phyloP scores from a whole-genome alignment of 352 stramenopile species.

The Pythium plurisporium region DNA sequence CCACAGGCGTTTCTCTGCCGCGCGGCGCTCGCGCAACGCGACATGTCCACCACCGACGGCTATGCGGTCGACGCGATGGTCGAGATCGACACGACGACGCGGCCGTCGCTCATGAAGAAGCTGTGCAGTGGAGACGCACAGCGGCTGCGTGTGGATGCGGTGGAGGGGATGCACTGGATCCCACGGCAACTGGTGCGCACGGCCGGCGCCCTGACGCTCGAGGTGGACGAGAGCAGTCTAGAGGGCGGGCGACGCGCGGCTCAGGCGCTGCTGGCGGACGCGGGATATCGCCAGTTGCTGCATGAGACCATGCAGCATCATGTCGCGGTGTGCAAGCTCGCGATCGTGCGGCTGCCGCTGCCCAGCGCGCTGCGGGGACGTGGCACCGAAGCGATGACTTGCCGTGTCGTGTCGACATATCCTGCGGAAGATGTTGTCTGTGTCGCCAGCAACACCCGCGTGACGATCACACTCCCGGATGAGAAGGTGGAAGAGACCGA shows the following conservation, averaged over 20 bases:
- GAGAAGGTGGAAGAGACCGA: neutral
- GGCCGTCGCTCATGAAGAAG: neutral
- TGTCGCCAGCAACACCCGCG: slow-evolving; percentile 39
- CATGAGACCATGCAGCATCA: slow-evolving; percentile 54
- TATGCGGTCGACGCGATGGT: slow-evolving; percentile 6
- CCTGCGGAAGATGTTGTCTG: slow-evolving; percentile 19
- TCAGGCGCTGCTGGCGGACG: slow-evolving; percentile 34
- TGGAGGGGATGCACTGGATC: slow-evolving; percentile 38
- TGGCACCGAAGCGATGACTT: slow-evolving; percentile 8
- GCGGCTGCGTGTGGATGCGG: neutral
- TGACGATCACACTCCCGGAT: slow-evolving; percentile 43
- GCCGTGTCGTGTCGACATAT: slow-evolving; percentile 20
- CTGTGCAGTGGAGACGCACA: neutral
- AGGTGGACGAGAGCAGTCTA: slow-evolving; percentile 21
- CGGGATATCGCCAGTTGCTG: slow-evolving; percentile 41
- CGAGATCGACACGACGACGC: neutral
- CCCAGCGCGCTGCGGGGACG: neutral
- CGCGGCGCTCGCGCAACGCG: slow-evolving; percentile 21
- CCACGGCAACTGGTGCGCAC: slow-evolving; percentile 31
- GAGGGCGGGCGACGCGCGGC: neutral
- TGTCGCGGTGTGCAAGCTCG: slow-evolving; percentile 33
- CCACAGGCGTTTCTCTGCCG: slow-evolving; percentile 32
- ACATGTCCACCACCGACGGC: neutral
- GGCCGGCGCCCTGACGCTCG: slow-evolving; percentile 50
- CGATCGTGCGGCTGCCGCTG: slow-evolving; percentile 37